Evolutionary conservation across 345 rosid species (phyloP), one percentile per base, ranked within the genome.

Genomic region (Nephelium lappaceum): DNA sequence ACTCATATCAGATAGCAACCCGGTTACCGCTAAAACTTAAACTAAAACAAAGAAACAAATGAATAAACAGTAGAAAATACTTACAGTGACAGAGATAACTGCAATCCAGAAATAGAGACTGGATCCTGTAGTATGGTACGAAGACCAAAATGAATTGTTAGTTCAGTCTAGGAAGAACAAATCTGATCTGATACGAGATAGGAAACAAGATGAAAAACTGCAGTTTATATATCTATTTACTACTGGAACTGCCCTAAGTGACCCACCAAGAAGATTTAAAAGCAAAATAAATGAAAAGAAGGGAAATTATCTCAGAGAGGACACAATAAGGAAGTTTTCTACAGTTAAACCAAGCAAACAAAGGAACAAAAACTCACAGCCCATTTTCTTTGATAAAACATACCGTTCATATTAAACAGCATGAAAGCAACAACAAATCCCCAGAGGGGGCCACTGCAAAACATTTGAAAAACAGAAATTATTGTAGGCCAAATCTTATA

Each of bases 91-190:
- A 53, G 99, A 98, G 81, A 95, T n/a, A 79, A 89, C 85, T 4
- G 98, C 94, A 82, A 95, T 91, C 99, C 99, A 95, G 82, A 95
- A 95, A 85, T 95, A 95, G 31, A 95, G 99, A 86, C 93, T 91
- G 23, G 97, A 93, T 10, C 99, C 98, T 93, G 91, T 67, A 71
- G 47, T 72, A 83, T 76, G 5, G 67, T 25, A 71, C 63, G 57
- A 74, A 57, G 23, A 64, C 8, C 71, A 67, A 43, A 64, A 43
- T 43, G 45, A 38, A 74, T 70, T 69, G 62, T 8, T 24, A 76
- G 66, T 47, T 23, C 8, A 64, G 24, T n/a, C 19, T 53, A 38
- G 73, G 12, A 61, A 27, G 77, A 72, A 60, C n/a, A 62, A 23
- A 38, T 60, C 60, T 42, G 45, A 65, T 53, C n/a, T 69, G 60